phyloP scores from a whole-genome alignment of 202 grass and related monocot species.

The Setaria viridis region DNA sequence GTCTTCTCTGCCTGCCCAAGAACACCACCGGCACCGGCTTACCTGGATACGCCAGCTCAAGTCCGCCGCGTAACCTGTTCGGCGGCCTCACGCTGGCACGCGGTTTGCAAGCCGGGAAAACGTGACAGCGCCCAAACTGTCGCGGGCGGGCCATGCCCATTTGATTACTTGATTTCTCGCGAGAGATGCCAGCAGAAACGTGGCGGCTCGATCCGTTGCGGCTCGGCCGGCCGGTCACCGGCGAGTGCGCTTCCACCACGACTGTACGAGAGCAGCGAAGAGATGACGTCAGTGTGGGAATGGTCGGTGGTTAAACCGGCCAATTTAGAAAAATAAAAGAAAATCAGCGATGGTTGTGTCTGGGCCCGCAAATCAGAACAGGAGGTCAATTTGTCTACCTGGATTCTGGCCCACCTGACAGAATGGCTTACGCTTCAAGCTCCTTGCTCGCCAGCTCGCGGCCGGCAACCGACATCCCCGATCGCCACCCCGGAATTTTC shows the following conservation, averaged over 20 bases:
- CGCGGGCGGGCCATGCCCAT: background rate
- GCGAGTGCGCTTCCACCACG: background rate
- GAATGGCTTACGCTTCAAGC: no score
- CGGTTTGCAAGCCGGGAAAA: slow-evolving; percentile 31
- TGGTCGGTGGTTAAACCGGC: background rate
- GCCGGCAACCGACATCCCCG: no score
- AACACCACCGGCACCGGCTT: slow-evolving; percentile 14
- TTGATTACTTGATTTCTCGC: slow-evolving; percentile 14
- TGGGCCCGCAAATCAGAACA: no score
- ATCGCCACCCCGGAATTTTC: no score
- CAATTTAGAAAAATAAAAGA: no score
- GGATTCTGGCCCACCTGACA: no score
- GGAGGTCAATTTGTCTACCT: no score
- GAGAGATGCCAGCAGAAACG: background rate
- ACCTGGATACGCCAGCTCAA: slow-evolving; percentile 14
- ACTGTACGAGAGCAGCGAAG: background rate
- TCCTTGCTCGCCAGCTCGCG: no score
- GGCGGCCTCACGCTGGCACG: slow-evolving; percentile 17
- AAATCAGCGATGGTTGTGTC: no score
- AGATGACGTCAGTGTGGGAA: background rate
- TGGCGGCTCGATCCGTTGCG: background rate
- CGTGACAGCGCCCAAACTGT: background rate
- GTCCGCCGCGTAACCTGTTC: background rate
- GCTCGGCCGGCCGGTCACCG: background rate
- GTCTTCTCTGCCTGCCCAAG: slow-evolving; percentile 6